phyloP scores from a whole-genome alignment of 2,329 filamentous ascomycete genomes.

The Epichloe aotearoae region DNA sequence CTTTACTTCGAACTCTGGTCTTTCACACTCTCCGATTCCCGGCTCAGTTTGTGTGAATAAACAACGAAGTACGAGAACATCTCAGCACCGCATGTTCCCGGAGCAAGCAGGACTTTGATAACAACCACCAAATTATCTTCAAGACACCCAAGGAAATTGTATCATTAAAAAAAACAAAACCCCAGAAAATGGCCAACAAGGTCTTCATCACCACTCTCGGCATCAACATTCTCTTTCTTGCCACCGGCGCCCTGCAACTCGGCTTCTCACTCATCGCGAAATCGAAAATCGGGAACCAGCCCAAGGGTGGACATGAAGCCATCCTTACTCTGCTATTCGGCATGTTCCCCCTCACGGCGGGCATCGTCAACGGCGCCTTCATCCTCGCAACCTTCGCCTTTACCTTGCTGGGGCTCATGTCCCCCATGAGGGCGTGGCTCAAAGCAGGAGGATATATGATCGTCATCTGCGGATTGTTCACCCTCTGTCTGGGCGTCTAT shows the following conservation, averaged over 20 bases:
- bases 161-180: too few species aligned
- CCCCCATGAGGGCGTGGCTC: constrained; percentile 54
- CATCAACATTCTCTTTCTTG: constrained; percentile 37
- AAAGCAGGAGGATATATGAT: constrained; percentile 55
- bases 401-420: constrained; percentile 58
- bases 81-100: too few species aligned
- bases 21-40: too few species aligned
- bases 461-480: constrained; percentile 49
- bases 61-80: too few species aligned
- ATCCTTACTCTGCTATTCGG: constrained; percentile 39
- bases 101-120: too few species aligned
- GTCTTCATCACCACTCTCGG: constrained; percentile 36
- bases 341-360: constrained; percentile 46
- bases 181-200: constrained; percentile 37
- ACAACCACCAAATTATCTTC: too few species aligned
- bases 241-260: constrained; percentile 40
- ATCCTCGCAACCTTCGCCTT: constrained; percentile 57
- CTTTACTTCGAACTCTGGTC: too few species aligned
- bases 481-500: constrained; percentile 49
- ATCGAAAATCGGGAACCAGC: constrained; percentile 28
- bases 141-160: too few species aligned
- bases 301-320: constrained; percentile 33
- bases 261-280: constrained; percentile 41
- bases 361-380: constrained; percentile 58
- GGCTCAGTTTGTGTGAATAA: too few species aligned